Conservation (phyloP, 306 rosid genomes). For the cucumber (Cucumis sativus) region Cucumber_9930_V3 NC_026657.2:39375001-39375500, state of each 20-base stretch:
- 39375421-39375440: background rate
- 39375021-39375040: too few relatives aligned
- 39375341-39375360: background rate
- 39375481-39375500: background rate
- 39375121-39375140: background rate
- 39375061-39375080: background rate
- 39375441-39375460: background rate
- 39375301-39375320: background rate
- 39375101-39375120: background rate
- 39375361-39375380: background rate
- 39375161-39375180: slow-evolving; percentile 11
- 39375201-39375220: background rate
- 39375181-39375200: background rate
- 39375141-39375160: slow-evolving; percentile 31
- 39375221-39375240: background rate
- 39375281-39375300: background rate
- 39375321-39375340: background rate
- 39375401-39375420: background rate
- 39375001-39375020: too few relatives aligned
- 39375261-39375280: background rate
- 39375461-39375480: background rate
- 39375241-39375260: background rate
- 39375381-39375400: background rate
- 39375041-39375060: background rate
- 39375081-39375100: background rate